Evolutionary conservation across 352 stramenopile species (phyloP).

Genomic region (Saprolegnia parasitica): DNA sequence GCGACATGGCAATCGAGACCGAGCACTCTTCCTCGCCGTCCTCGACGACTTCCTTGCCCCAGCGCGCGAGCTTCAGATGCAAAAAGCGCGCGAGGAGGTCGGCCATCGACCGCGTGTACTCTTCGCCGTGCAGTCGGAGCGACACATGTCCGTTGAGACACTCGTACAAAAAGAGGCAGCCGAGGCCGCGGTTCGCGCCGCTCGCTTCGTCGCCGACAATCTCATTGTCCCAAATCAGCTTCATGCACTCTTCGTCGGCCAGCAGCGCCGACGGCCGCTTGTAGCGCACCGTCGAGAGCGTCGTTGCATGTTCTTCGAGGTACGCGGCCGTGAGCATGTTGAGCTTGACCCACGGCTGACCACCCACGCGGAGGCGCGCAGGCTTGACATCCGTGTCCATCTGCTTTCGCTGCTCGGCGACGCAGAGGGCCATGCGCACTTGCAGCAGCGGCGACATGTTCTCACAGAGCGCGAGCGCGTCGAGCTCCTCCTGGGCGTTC

Average conservation of each 20-base stretch:
- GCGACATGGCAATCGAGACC: constrained; percentile 66
- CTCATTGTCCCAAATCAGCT: constrained; percentile 78
- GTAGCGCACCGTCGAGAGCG: constrained; percentile 76
- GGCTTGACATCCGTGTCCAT: constrained; percentile 56
- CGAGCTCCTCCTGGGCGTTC: constrained; percentile 92
- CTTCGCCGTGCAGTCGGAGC: constrained; percentile 56
- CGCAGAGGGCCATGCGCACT: constrained; percentile 62
- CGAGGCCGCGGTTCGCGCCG: constrained; percentile 67
- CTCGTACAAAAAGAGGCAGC: constrained; percentile 81
- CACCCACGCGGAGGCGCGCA: constrained; percentile 63
- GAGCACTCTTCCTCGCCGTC: constrained; percentile 77
- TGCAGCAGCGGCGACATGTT: constrained; percentile 63
- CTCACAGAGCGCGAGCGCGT: constrained; percentile 77
- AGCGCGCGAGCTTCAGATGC: constrained; percentile 79
- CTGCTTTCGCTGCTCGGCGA: constrained; percentile 33
- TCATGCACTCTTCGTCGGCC: constrained; percentile 70
- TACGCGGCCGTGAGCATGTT: constrained; percentile 71
- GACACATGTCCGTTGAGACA: constrained; percentile 67
- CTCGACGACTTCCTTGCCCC: constrained; percentile 77
- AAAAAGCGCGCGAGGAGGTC: constrained; percentile 71
- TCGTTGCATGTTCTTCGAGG: constrained; percentile 67
- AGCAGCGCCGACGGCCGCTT: constrained; percentile 76
- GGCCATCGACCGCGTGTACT: constrained; percentile 71
- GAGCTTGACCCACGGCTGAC: constrained; percentile 81
- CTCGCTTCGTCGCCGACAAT: constrained; percentile 80